A percentile compares a stretch with the other conserved stretches of the same genome.
Conservation (phyloP, 1,139 yeast genomes). For the Yamadazyma aaseri region DNA sequence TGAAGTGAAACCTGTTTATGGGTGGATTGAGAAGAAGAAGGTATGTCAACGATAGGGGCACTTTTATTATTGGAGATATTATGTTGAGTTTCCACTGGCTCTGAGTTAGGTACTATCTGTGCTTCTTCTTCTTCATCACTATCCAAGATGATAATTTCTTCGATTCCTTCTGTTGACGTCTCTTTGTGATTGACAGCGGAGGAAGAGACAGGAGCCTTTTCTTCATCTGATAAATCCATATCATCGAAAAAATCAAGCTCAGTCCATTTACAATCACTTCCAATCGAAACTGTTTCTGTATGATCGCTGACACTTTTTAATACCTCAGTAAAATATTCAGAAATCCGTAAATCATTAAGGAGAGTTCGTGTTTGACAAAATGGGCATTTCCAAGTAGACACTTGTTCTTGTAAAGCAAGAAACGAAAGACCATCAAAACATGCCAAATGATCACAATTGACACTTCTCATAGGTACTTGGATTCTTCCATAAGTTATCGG, state of each 20-base stretch:
- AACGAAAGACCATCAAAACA: slow-evolving; percentile 69
- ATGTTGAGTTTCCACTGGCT: no score
- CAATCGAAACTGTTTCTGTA: slow-evolving; percentile 54
- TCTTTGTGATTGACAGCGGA: not conserved
- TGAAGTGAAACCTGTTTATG: no score
- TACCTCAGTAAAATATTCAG: slow-evolving; percentile 59
- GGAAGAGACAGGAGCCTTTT: not conserved
- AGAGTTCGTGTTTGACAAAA: slow-evolving; percentile 49
- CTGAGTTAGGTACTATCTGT: not conserved
- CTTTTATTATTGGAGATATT: no score
- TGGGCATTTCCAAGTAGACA: slow-evolving; percentile 71
- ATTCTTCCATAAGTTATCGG: slow-evolving; percentile 65
- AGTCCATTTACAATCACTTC: slow-evolving; percentile 60
- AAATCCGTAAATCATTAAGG: slow-evolving; percentile 54
- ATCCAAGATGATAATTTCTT: slow-evolving; percentile 10
- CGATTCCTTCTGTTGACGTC: slow-evolving; percentile 2
- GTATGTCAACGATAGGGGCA: no score
- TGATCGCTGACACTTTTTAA: slow-evolving; percentile 40
- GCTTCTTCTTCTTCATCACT: slow-evolving; percentile 12
- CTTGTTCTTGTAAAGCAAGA: slow-evolving; percentile 57
- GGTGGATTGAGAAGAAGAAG: no score
- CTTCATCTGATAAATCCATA: slow-evolving; percentile 13
- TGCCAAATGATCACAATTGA: slow-evolving; percentile 62
- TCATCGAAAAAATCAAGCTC: slow-evolving; percentile 15
- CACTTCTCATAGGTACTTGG: slow-evolving; percentile 58